Base-by-base conservation (phyloP, 2,329 filamentous ascomycete species). In the Colletotrichum noveboracense region DNA sequence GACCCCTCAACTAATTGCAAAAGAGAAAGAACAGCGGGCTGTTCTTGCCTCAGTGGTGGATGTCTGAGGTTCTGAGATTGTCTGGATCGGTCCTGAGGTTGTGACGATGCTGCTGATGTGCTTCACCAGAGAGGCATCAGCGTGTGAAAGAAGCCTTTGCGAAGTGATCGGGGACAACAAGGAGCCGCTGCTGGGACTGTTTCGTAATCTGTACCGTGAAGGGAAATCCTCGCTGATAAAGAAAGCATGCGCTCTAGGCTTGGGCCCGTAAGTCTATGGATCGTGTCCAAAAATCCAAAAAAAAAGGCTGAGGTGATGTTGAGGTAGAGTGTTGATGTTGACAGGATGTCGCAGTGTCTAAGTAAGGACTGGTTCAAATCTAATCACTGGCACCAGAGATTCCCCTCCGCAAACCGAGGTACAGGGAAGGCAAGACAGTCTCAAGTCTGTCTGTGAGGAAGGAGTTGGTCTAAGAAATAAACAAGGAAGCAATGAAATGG, bases 211-310 rank as follows among this genome's bases (percentile, higher is more conserved):
- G 62, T 62, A 32, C 48, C 28, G 52, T 71, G 34, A 26, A n/a
- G 69, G 55, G 32, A 52, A 21, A 38, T 72, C 62, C 32, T 72
- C 72, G 72, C 72, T 75, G 72, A 64, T 70, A 24, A 67, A 71
- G 62, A 75, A 73, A 75, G 32, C 72, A 75, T 72, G 69, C 72
- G 62, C 72, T 74, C 71, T 70, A 74, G 66, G 66, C 58, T 61
- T 30, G 43, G 52, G 34, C 68, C 36, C 30, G 55, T 75, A 75
- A 75, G 61, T 75, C 72, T 75, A 70, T 56, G 69, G 48, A 66
- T 36, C 24, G 62, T 67, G 68, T 75, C 72, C 72, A 75, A 75
- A 75, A 75, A 55, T 16, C 36, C 55, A 21, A 24, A 61, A 60
- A 36, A 36, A 36, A 36, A 24, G 34, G 71, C 58, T 61, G 68